Evolutionary conservation across 83 land plant species (phyloP), one percentile per base, ranked within the genome.

Genomic region (Diphasiastrum complanatum): DNA sequence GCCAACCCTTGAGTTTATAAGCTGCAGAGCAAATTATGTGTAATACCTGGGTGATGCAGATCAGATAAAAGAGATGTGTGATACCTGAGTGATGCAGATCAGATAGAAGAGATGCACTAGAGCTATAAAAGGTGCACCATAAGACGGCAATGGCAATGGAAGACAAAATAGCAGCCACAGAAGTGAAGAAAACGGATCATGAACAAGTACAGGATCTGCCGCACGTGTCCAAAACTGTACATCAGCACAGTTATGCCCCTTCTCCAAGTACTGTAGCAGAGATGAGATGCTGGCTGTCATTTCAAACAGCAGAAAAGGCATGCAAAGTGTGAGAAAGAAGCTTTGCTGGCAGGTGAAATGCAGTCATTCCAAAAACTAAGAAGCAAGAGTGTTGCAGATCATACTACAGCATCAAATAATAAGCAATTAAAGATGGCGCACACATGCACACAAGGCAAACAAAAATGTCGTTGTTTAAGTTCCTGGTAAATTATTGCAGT

Each of bases 121-220:
- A 34, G 86, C 66, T 12, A 79, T 72, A 19, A 86, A 80, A 2
- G 80, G 73, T 16, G 77, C 86, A 27, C 43, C 55, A 33, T 63
- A 77, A 5, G 65, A 64, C 22, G 81, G 53, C 49, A 95, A 75
- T 55, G 89, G 80, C 33, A 54, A 34, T 16, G 89, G 99, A 29
- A 95, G 92, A 33, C 82, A 89, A 65, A 81, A 95, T n/a, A 95
- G 78, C 41, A 79, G 60, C 96, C 96, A 95, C 68, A 86, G 69
- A 53, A 95, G 64, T 0, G 89, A 81, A 60, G 92, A 85, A 50
- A 95, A 89, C 2, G 96, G 83, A 66, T 95, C 96, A 67, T 71
- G 96, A 51, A 77, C 67, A 59, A 95, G 74, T 48, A 95, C 68
- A 23, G 99, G 99, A 78, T 86, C 89, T 54, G 86, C 82, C 38